Evolutionary conservation across 192 early-diverging fungal genomes (phyloP), one percentile per base, ranked within the genome.

Genomic region (Entomortierella chlamydospora): DNA sequence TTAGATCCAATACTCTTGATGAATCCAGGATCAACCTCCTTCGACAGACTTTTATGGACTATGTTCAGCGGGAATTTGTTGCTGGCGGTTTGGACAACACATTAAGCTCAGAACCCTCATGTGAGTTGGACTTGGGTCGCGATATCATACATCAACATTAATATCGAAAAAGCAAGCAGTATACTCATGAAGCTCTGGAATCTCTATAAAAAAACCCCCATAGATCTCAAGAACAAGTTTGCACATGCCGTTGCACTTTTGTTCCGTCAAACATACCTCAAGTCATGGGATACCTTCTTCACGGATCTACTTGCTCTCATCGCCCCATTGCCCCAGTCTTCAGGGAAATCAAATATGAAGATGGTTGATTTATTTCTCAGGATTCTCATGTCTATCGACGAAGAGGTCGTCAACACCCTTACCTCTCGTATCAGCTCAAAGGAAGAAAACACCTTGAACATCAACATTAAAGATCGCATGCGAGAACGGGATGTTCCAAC

Each of bases 381-480:
- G 59, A 83, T 97, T 30, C 87, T 91, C 43, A 70, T 87, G 41
- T 89, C 91, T 7, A 92, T 98, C 29, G 94, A 98, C 80, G 95
- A 97, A 34, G 94, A 97, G 70, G 88, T 98, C 72, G 95, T 92
- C 41, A 92, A 88, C 57, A 87, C 87, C 9, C 81, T 88, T 20
- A 90, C 94, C 33, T 87, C 87, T 18, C 89, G 94, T 22, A 72
- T 53, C 57, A 79, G 67, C n/a, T 70, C 84, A 37, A 71, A 87
- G 52, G 90, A 91, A 30, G 90, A 95, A 56, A 73, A 87, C 15
- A 84, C 84, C 7, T 85, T 92, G 34, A 97, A 97, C 77, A 93
- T 90, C 23, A 74, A 84, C 43, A 92, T 97, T 47, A 98, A 98
- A 83, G 97, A 98, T 68, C 82, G 84, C 15, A 97, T 98, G 96